Percentiles rank a stretch among this genome's conserved stretches.
Evolutionary conservation across 2,329 filamentous ascomycete genomes (phyloP).

Genomic region (Magnaporthales sp.): DNA sequence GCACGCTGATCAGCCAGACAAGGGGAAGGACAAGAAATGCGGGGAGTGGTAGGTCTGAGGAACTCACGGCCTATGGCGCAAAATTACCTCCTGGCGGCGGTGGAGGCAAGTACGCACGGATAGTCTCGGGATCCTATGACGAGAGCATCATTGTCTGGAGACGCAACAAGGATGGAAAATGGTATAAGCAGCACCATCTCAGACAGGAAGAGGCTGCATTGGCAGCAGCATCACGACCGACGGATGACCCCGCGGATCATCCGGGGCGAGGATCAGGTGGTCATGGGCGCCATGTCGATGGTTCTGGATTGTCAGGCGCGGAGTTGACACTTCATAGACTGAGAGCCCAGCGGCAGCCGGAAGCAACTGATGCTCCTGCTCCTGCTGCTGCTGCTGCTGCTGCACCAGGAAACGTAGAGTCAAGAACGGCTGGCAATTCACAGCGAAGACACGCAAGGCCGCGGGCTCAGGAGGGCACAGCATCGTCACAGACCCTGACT

Average conservation of each 20-base stretch:
- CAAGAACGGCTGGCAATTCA: not conserved
- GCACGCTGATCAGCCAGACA: constrained; percentile 29
- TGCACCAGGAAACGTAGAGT: not conserved
- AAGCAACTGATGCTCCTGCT: not conserved
- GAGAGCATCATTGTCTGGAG: constrained; percentile 95
- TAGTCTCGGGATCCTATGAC: constrained; percentile 94
- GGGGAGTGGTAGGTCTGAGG: constrained; percentile 64
- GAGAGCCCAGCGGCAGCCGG: constrained; percentile 5
- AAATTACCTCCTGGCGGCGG: constrained; percentile 87
- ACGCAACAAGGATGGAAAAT: constrained; percentile 73
- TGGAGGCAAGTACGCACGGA: constrained; percentile 82
- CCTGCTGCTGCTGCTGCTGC: not conserved
- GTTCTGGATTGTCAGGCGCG: not conserved
- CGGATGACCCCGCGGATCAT: not conserved
- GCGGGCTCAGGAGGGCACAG: not conserved
- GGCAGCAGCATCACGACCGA: constrained; percentile 27
- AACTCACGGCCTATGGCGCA: constrained; percentile 73
- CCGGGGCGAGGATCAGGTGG: not conserved
- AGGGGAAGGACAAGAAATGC: constrained; percentile 45
- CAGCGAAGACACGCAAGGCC: not conserved
- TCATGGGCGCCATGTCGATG: not conserved
- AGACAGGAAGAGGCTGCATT: constrained; percentile 63
- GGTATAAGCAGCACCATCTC: constrained; percentile 69
- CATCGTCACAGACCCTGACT: too few species aligned
- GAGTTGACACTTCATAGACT: not conserved